Percentiles rank a stretch among this genome's conserved stretches.
Evolutionary conservation across 139 green algal species (phyloP).

Genomic region (Chlamydomonas schloesseri): DNA sequence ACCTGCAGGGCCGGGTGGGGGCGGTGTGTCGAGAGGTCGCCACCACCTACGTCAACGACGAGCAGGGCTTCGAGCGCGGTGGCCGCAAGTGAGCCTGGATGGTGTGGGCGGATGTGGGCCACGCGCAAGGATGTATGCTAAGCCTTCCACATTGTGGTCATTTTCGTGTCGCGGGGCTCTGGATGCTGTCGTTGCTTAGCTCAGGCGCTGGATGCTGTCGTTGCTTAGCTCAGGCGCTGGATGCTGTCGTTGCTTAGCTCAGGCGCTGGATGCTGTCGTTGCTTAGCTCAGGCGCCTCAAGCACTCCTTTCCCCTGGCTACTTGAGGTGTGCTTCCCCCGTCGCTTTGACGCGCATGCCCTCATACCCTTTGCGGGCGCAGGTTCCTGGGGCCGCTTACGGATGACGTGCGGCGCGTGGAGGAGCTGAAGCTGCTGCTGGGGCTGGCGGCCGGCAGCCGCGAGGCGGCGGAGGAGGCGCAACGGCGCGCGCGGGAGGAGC

Average conservation of each 20-base stretch:
- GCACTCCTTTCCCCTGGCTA: too few relatives aligned
- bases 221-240: background rate
- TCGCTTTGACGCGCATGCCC: too few relatives aligned
- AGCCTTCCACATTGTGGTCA: too few relatives aligned
- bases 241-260: background rate
- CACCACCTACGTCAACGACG: background rate
- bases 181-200: too few relatives aligned
- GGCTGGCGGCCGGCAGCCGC: background rate
- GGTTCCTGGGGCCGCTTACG: background rate
- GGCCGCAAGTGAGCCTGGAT: constrained; percentile 12
- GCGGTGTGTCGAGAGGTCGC: constrained; percentile 33
- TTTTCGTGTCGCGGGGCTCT: too few relatives aligned
- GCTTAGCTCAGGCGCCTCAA: too few relatives aligned
- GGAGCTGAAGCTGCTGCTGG: constrained; percentile 15
- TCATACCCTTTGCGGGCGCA: too few relatives aligned
- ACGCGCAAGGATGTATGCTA: too few relatives aligned
- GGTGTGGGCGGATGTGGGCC: background rate
- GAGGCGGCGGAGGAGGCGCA: background rate
- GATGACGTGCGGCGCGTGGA: background rate
- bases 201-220: too few relatives aligned
- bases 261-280: too few relatives aligned
- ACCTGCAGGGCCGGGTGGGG: background rate
- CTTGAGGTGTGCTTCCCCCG: too few relatives aligned
- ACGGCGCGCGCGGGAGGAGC: background rate
- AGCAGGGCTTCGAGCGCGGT: constrained; percentile 7